phyloP scores from a whole-genome alignment of 75 land plant genomes.

The Gnetum montanum region DNA sequence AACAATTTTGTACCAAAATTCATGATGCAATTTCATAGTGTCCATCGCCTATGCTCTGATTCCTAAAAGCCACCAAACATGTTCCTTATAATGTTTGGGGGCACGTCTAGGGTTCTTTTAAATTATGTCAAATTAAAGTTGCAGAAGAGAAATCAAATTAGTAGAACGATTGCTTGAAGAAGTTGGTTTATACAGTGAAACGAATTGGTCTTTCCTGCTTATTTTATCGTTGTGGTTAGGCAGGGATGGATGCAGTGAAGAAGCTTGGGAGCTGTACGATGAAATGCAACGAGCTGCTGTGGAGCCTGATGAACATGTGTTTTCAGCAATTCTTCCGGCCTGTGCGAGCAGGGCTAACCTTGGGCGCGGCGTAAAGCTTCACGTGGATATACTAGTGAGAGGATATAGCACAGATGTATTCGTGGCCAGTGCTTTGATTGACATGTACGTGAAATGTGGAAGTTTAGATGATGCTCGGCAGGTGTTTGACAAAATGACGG shows the following conservation, averaged over 20 bases:
- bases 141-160: too few relatives aligned
- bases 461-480: slow-evolving; percentile 10
- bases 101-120: too few relatives aligned
- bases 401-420: slow-evolving; percentile 2
- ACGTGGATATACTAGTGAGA: background rate
- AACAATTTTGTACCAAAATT: slow-evolving; percentile 5
- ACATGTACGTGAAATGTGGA: slow-evolving; percentile 18
- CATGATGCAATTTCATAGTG: too few relatives aligned
- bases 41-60: too few relatives aligned
- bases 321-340: slow-evolving; percentile 5
- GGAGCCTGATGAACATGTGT: slow-evolving; percentile 15
- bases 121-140: too few relatives aligned
- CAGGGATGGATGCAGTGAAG: slow-evolving; percentile 5
- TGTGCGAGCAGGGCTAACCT: slow-evolving; percentile 18
- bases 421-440: slow-evolving; percentile 15
- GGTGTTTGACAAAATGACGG: too few relatives aligned
- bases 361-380: slow-evolving; percentile 9
- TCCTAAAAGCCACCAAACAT: too few relatives aligned
- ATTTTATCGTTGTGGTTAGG: too few relatives aligned
- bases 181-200: too few relatives aligned
- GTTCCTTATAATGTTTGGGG: too few relatives aligned
- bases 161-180: too few relatives aligned
- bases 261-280: slow-evolving; percentile 15
- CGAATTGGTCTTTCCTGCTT: too few relatives aligned
- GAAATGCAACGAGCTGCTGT: slow-evolving; percentile 23